Conservation (phyloP, 768 basidiomycete genomes). For the Russula abietina region DNA sequence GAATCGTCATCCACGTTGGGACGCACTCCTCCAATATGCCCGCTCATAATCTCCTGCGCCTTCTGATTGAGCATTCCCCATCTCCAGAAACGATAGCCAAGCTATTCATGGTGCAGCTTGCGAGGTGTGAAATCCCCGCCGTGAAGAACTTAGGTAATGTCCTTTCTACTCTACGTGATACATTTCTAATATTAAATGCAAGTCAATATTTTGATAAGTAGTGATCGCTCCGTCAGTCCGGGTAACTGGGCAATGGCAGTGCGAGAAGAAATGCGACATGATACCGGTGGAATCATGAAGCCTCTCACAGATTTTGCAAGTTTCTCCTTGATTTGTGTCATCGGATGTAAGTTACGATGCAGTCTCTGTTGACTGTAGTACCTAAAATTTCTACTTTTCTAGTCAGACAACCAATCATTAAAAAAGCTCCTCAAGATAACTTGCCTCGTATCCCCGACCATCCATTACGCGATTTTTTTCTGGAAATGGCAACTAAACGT, state of each 20-base stretch:
- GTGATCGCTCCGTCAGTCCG: neutral
- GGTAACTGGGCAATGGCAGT: neutral
- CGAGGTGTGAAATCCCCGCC: neutral
- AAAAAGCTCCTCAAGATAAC: too few species aligned
- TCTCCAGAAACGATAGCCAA: neutral
- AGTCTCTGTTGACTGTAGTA: too few species aligned
- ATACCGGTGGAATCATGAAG: neutral
- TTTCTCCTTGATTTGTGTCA: neutral
- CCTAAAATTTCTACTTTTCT: too few species aligned
- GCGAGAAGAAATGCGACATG: neutral
- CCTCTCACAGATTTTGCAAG: neutral
- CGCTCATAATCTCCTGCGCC: neutral
- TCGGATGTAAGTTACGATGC: neutral
- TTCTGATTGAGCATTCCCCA: neutral
- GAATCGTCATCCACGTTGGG: neutral
- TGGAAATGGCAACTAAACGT: too few species aligned
- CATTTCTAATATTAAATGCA: neutral
- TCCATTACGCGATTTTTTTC: fast-evolving
- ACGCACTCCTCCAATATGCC: too few species aligned
- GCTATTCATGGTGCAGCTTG: neutral
- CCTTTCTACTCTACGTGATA: neutral
- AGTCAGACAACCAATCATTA: too few species aligned
- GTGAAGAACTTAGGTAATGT: neutral
- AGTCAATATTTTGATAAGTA: neutral
- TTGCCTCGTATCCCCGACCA: too few species aligned